These are phyloP conservation scores for Aureoboletus auriporus DNA, from an alignment of 768 basidiomycete genomes.

Conservation along the genomic window DNA sequence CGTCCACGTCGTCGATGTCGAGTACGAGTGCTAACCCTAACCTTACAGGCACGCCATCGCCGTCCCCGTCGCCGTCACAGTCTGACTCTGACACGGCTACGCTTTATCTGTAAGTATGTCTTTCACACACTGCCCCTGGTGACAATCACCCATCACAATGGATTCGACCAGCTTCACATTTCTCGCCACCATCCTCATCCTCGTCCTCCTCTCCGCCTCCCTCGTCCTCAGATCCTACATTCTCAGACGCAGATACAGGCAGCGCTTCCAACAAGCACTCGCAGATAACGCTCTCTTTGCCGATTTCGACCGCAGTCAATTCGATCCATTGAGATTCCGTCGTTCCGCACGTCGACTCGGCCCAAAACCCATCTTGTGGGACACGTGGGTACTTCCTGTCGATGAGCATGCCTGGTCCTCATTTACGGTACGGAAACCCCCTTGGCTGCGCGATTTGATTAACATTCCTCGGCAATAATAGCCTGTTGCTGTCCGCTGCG, in stretches of 20 bases:
- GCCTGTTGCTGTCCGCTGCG: constrained; percentile 15
- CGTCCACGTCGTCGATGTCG: constrained; percentile 14
- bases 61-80: constrained; percentile 8
- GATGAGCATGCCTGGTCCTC: constrained; percentile 7
- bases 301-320: constrained; percentile 27
- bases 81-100: constrained; percentile 16
- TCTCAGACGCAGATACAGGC: constrained; percentile 48
- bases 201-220: constrained; percentile 59
- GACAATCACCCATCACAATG: constrained; percentile 6
- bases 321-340: constrained; percentile 1
- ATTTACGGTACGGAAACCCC: constrained; percentile 9
- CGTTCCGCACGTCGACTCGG: constrained; percentile 6
- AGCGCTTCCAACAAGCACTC: constrained; percentile 49
- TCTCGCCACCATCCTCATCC: constrained; percentile 65
- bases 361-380: constrained; percentile 15
- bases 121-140: constrained; percentile 11
- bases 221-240: constrained; percentile 64
- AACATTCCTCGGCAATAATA: not conserved
- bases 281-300: constrained; percentile 38
- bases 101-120: constrained; percentile 26
- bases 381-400: constrained; percentile 8
- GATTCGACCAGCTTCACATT: constrained; percentile 56
- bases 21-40: not conserved
- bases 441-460: not conserved
- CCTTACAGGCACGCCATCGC: not conserved